These are phyloP conservation scores for Ceratonia siliqua DNA, from an alignment of 306 rosid species.

Conservation along the genomic window DNA sequence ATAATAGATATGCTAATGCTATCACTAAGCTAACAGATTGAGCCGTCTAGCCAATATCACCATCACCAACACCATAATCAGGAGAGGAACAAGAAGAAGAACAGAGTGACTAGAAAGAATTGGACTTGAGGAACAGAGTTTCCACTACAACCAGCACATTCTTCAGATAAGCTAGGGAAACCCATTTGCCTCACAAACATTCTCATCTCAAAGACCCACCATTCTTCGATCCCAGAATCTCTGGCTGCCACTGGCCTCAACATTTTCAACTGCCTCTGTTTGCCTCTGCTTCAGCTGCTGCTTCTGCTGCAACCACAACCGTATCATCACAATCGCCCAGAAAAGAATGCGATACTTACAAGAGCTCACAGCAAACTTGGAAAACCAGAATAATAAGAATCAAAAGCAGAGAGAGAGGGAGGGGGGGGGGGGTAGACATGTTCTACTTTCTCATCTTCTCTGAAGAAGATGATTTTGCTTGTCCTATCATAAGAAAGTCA, in stretches of 20 bases:
- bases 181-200: slow-evolving; percentile 32
- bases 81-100: slow-evolving; percentile 29
- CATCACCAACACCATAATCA: slow-evolving; percentile 45
- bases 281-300: not conserved
- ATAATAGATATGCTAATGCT: slow-evolving; percentile 19
- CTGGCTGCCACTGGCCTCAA: slow-evolving; percentile 26
- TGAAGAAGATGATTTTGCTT: slow-evolving; percentile 20
- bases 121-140: slow-evolving; percentile 34
- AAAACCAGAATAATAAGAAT: not conserved
- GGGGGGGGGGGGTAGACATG: slow-evolving; percentile 21
- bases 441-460: slow-evolving; percentile 17
- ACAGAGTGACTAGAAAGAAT: slow-evolving; percentile 31
- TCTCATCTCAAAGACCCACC: slow-evolving; percentile 25
- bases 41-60: slow-evolving; percentile 96
- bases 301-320: slow-evolving; percentile 10
- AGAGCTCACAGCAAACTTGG: not conserved
- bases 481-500: slow-evolving; percentile 29
- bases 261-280: slow-evolving; percentile 26
- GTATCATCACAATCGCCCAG: slow-evolving; percentile 19
- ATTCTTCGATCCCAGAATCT: slow-evolving; percentile 32
- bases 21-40: slow-evolving; percentile 63
- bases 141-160: slow-evolving; percentile 26
- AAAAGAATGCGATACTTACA: not conserved
- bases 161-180: slow-evolving; percentile 28
- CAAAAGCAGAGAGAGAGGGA: not conserved